Evolutionary conservation across 176 grass and related monocot species (phyloP).

Genomic region (Hordeum vulgare): DNA sequence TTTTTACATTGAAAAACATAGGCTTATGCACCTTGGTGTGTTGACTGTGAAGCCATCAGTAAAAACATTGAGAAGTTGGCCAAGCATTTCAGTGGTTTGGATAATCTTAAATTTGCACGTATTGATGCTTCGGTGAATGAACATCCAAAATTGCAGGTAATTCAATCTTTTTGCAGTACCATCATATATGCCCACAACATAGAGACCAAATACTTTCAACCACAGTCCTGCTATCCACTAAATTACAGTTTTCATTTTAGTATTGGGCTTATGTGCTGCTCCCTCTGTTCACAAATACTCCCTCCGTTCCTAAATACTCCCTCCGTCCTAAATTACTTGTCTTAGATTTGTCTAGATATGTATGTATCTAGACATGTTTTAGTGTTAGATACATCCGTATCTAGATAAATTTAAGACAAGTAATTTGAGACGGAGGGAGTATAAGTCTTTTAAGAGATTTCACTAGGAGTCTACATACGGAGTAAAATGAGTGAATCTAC

Average conservation of each 20-base stretch:
- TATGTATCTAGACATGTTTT: too few species aligned
- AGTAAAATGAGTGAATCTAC: too few species aligned
- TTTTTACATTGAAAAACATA: slow-evolving; percentile 25
- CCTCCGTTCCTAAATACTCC: too few species aligned
- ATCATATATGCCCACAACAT: background rate
- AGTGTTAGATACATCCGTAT: too few species aligned
- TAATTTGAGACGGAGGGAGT: too few species aligned
- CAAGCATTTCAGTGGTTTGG: slow-evolving; percentile 50
- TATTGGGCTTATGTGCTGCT: too few species aligned
- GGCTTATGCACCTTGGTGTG: slow-evolving; percentile 73
- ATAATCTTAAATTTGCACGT: slow-evolving; percentile 56
- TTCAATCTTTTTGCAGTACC: background rate
- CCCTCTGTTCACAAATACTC: too few species aligned
- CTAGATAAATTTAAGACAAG: too few species aligned
- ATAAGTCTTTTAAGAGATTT: too few species aligned
- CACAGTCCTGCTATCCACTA: background rate
- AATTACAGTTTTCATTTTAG: background rate
- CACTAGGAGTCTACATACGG: too few species aligned
- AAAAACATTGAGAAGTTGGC: slow-evolving; percentile 66
- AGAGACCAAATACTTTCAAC: background rate
- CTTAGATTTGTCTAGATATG: too few species aligned
- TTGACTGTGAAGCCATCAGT: slow-evolving; percentile 60
- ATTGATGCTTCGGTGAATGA: slow-evolving; percentile 79
- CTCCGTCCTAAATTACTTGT: too few species aligned
- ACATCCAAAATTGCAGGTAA: slow-evolving; percentile 73